A percentile compares a stretch with the other conserved stretches of the same genome.
phyloP scores from a whole-genome alignment of 2,329 filamentous ascomycete species.

The Cyphellophora europaea region DNA sequence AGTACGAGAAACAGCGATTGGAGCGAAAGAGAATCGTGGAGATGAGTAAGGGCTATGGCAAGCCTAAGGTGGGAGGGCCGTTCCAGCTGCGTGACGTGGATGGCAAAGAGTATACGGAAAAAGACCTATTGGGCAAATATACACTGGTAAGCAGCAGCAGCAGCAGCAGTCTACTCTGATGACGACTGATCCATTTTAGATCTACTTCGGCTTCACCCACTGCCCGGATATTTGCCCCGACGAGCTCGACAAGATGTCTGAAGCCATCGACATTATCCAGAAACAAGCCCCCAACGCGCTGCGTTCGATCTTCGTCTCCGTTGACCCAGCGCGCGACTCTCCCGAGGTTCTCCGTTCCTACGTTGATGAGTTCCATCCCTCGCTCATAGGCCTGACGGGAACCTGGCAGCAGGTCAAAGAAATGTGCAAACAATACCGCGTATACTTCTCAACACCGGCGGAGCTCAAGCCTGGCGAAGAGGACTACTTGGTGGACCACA shows the following conservation, averaged over 20 bases:
- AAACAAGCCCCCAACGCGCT: slow-evolving; percentile 38
- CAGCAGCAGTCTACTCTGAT: not conserved
- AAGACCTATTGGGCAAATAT: slow-evolving; percentile 80
- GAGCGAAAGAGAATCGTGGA: slow-evolving; percentile 82
- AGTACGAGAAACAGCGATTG: slow-evolving; percentile 84
- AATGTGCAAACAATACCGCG: slow-evolving; percentile 89
- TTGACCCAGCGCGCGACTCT: slow-evolving; percentile 85
- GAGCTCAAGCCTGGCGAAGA: slow-evolving; percentile 77
- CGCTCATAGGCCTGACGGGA: slow-evolving; percentile 81
- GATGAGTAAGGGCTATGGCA: slow-evolving; percentile 83
- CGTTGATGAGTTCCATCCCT: slow-evolving; percentile 79
- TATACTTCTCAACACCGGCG: slow-evolving; percentile 91
- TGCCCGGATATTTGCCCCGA: slow-evolving; percentile 98
- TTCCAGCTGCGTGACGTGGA: slow-evolving; percentile 78
- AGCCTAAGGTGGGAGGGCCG: slow-evolving; percentile 82
- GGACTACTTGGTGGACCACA: slow-evolving; percentile 96
- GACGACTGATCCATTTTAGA: slow-evolving; percentile 38
- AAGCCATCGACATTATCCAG: slow-evolving; percentile 67
- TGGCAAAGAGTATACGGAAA: slow-evolving; percentile 65
- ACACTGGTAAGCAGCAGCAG: slow-evolving; percentile 30
- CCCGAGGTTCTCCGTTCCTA: slow-evolving; percentile 78
- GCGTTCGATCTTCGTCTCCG: slow-evolving; percentile 84
- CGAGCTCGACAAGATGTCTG: slow-evolving; percentile 98
- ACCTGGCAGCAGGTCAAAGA: slow-evolving; percentile 89
- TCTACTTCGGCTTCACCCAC: slow-evolving; percentile 98